Conservation (phyloP, 164 flowering plant genomes). For the Hamamelis virginiana region DNA sequence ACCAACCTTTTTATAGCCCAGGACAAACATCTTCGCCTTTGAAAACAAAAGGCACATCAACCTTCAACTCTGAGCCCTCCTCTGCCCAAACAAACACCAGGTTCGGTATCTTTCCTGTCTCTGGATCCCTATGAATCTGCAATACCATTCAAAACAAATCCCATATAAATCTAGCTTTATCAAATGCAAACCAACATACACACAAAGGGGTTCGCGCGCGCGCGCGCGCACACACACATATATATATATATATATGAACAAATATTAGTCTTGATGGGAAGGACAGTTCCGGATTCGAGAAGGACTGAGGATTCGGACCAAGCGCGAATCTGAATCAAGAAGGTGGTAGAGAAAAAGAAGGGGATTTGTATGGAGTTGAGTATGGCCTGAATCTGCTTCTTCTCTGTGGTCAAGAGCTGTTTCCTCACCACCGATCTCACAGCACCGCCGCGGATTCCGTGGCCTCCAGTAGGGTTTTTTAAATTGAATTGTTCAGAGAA, state of each 20-base stretch:
- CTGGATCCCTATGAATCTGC: conserved; percentile 69
- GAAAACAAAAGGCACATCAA: conserved; percentile 78
- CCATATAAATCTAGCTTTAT: no score
- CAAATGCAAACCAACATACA: background rate
- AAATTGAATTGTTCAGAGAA: conserved; percentile 41
- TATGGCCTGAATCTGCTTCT: conserved; percentile 66
- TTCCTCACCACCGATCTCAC: conserved; percentile 42
- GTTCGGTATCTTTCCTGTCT: conserved; percentile 46
- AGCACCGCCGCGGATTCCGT: background rate
- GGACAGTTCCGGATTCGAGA: conserved; percentile 70
- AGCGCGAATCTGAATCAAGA: conserved; percentile 80
- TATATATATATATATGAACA: background rate
- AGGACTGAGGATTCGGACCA: conserved; percentile 76
- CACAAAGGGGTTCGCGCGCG: no score
- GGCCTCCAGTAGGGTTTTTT: conserved; percentile 6
- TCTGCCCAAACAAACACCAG: conserved; percentile 91
- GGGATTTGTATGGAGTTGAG: conserved; percentile 51
- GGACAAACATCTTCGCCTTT: conserved; percentile 77
- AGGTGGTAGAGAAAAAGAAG: conserved; percentile 78
- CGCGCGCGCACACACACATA: no score
- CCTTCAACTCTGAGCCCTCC: conserved; percentile 53
- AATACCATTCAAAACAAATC: no score
- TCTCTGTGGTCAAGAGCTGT: conserved; percentile 69
- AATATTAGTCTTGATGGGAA: conserved; percentile 67
- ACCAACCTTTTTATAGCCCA: conserved; percentile 82